Evolutionary conservation across 2,329 filamentous ascomycete species (phyloP).

Genomic region (Diaporthe citri): DNA sequence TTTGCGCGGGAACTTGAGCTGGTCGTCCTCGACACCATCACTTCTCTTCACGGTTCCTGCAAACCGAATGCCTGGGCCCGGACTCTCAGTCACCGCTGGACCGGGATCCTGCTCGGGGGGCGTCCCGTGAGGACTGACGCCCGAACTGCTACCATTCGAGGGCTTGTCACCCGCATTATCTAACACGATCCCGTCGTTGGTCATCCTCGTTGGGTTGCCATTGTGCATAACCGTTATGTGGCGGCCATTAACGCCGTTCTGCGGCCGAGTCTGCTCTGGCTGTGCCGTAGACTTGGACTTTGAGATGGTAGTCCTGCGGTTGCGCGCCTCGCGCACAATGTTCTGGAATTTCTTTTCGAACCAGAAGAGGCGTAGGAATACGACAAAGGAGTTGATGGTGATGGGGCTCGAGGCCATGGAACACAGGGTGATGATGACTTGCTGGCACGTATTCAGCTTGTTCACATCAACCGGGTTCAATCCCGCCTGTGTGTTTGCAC

Average conservation of each 20-base stretch:
- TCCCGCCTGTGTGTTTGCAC: slow-evolving; percentile 90
- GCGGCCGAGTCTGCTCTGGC: slow-evolving; percentile 61
- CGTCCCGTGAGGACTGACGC: slow-evolving; percentile 30
- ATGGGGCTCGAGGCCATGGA: slow-evolving; percentile 85
- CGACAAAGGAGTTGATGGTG: slow-evolving; percentile 85
- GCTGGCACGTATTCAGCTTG: slow-evolving; percentile 76
- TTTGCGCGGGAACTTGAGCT: slow-evolving; percentile 63
- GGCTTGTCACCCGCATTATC: slow-evolving; percentile 52
- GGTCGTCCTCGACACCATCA: slow-evolving; percentile 65
- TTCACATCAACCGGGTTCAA: slow-evolving; percentile 85
- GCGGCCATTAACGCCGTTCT: slow-evolving; percentile 74
- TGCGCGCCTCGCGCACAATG: slow-evolving; percentile 80
- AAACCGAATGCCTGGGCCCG: slow-evolving; percentile 72
- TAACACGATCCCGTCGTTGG: slow-evolving; percentile 70
- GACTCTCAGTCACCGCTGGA: slow-evolving; percentile 40
- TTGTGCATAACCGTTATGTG: slow-evolving; percentile 75
- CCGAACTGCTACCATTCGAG: slow-evolving; percentile 40
- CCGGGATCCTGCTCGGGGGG: slow-evolving; percentile 28
- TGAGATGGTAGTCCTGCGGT: slow-evolving; percentile 73
- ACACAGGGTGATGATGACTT: slow-evolving; percentile 78
- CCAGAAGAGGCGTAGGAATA: slow-evolving; percentile 95
- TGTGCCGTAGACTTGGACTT: slow-evolving; percentile 68
- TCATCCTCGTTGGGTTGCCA: slow-evolving; percentile 67
- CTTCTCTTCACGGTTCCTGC: slow-evolving; percentile 74
- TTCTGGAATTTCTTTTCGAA: slow-evolving; percentile 96